Evolutionary conservation across 2,329 filamentous ascomycete genomes (phyloP).

Genomic region (Leptosphaerulina australis): DNA sequence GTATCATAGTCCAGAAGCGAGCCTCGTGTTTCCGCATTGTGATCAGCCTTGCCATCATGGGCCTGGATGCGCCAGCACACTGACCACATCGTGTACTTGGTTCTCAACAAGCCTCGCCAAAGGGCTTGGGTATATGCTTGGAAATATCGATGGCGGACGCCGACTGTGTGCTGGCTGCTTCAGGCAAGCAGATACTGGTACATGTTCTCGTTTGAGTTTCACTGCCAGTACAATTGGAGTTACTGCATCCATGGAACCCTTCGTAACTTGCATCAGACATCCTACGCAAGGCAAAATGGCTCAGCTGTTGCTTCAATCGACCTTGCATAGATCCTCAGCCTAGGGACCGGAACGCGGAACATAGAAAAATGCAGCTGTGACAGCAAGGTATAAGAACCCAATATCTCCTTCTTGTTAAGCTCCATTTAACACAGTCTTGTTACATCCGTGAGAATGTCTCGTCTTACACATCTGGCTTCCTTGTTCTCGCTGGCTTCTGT

Average conservation of each 20-base stretch:
- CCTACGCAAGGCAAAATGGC: slow-evolving; percentile 1
- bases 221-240: neutral
- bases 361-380: neutral
- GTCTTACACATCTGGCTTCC: slow-evolving; percentile 20
- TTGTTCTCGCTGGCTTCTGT: slow-evolving; percentile 29
- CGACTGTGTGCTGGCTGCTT: neutral
- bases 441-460: slow-evolving; percentile 24
- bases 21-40: slow-evolving; percentile 4
- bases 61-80: neutral
- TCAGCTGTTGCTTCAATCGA: slow-evolving; percentile 4
- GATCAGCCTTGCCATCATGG: slow-evolving; percentile 1
- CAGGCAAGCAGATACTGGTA: slow-evolving; percentile 9
- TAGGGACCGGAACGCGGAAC: slow-evolving; percentile 7
- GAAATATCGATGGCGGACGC: slow-evolving; percentile 34
- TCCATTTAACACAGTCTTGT: neutral
- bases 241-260: slow-evolving; percentile 4
- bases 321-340: neutral
- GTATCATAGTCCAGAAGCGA: neutral
- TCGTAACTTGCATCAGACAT: slow-evolving; percentile 6
- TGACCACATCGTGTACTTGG: slow-evolving; percentile 3
- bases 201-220: slow-evolving; percentile 1
- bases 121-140: slow-evolving; percentile 39
- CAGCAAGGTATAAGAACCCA: slow-evolving; percentile 16
- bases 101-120: slow-evolving; percentile 18
- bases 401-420: neutral